A percentile compares a stretch with the other conserved stretches of the same genome.
Conservation (phyloP, 2,329 filamentous ascomycete species). For the Aureobasidium leucospermi region DNA sequence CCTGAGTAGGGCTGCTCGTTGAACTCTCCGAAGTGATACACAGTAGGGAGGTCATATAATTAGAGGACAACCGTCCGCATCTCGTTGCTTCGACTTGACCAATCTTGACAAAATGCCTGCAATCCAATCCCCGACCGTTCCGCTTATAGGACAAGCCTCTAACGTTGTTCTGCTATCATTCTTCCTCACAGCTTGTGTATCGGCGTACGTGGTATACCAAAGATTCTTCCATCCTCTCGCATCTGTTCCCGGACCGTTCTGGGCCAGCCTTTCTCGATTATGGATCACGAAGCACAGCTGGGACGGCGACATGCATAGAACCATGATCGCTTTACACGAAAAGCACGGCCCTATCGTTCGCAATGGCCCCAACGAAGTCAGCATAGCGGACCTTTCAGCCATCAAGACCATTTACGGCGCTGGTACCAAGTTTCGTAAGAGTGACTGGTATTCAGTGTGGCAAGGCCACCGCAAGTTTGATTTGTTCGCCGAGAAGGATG, state of each 20-base stretch:
- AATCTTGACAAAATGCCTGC: background rate
- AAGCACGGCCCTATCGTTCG: constrained; percentile 26
- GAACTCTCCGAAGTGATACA: too few species aligned
- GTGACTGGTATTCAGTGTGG: constrained; percentile 34
- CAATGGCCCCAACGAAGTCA: constrained; percentile 27
- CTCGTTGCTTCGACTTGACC: background rate
- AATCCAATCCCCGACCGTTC: background rate
- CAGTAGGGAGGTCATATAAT: too few species aligned
- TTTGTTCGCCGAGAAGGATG: constrained; percentile 33
- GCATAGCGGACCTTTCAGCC: constrained; percentile 22
- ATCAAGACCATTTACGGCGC: constrained; percentile 30
- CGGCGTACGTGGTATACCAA: constrained; percentile 22
- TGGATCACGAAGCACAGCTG: constrained; percentile 27
- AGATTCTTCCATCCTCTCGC: constrained; percentile 22
- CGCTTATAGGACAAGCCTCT: background rate
- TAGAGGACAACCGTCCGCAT: too few species aligned
- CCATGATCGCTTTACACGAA: constrained; percentile 25
- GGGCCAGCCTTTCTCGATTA: constrained; percentile 21
- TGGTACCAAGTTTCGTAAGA: constrained; percentile 36
- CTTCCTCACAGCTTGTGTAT: background rate
- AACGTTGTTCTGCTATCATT: constrained; percentile 1
- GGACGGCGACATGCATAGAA: constrained; percentile 25
- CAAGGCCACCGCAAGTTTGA: constrained; percentile 34
- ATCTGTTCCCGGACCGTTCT: constrained; percentile 23
- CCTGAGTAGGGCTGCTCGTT: background rate